Evolutionary conservation across 2,329 filamentous ascomycete genomes (phyloP), one percentile per base, ranked within the genome.

Genomic region (Aspergillus sp.): DNA sequence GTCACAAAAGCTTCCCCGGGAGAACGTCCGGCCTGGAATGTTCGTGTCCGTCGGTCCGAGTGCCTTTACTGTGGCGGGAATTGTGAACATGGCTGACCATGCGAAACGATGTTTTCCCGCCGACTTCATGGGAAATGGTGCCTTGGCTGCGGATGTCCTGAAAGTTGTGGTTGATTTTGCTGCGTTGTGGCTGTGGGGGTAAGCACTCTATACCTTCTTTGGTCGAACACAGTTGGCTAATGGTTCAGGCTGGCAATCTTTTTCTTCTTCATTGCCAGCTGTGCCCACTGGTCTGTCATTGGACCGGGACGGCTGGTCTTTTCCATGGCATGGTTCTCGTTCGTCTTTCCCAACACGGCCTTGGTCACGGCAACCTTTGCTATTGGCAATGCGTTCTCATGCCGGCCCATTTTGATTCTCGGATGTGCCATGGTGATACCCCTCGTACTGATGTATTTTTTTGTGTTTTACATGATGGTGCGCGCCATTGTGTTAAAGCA

Each of bases 271-370:
- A 85, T 94, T 10, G 87, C 85, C 1, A 81, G 89, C n/a, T 87
- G 88, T 2, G 88, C 88, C 2, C 81, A 93, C 54, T 88, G 81
- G 79, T 87, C 85, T 25, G 86, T 87, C 47, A 76, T 86, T 17
- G 75, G 78, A 0, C 75, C 81, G 10, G 79, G 80, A 34, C 81
- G 78, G 50, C 83, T 91, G 76, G 80, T 84, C 3, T 94, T 92
- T 64, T 86, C 88, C 16, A 92, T 94, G 88, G 89, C 86, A 1
- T 95, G 89, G 86, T 94, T 87, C 71, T 89, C 85, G 3, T 93
- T 92, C 69, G 80, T 92, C 4, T 92, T 92, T 63, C 88, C 89
- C 2, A 91, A 92, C 61, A 92, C 88, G 0, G 88, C 87, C 0
- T 72, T 91, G 54, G 82, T 81, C 34, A 88, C 86, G 0, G 87